A percentile compares a stretch with the other conserved stretches of the same genome.
Conservation (phyloP, 2,329 filamentous ascomycete genomes). For the Fusarium sp. region DNA sequence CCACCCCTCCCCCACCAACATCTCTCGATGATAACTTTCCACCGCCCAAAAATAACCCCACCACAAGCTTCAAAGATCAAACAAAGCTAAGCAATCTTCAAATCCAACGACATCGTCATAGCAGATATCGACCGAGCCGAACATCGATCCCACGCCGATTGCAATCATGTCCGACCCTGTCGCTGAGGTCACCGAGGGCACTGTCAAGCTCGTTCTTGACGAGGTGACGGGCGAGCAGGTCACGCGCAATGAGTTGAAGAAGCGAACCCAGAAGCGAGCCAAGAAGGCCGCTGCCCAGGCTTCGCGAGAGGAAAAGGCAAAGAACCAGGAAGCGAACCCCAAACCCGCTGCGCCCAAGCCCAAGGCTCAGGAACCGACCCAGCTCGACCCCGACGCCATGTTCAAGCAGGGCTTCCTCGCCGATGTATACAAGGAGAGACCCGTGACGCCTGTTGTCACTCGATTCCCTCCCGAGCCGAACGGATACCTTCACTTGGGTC, state of each 20-base stretch:
- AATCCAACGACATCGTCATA: constrained; percentile 10
- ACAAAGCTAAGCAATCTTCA: constrained; percentile 17
- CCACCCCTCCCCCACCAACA: constrained; percentile 48
- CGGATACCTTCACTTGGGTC: constrained; percentile 92
- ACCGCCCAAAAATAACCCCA: constrained; percentile 49
- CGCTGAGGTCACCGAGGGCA: constrained; percentile 49
- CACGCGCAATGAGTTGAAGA: constrained; percentile 75
- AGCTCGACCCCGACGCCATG: constrained; percentile 75
- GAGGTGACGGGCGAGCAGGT: constrained; percentile 77
- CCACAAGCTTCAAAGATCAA: constrained; percentile 42
- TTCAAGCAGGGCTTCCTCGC: constrained; percentile 85
- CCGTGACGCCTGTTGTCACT: constrained; percentile 74
- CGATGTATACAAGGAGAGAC: constrained; percentile 79
- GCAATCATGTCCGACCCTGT: constrained; percentile 47
- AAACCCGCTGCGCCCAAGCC: constrained; percentile 57
- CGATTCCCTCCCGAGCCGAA: constrained; percentile 92
- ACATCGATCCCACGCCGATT: constrained; percentile 11
- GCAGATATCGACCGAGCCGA: constrained; percentile 4
- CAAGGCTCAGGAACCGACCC: constrained; percentile 61
- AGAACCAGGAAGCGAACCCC: constrained; percentile 52
- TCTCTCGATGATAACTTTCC: constrained; percentile 43
- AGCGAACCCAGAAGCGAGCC: constrained; percentile 70
- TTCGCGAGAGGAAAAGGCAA: constrained; percentile 58
- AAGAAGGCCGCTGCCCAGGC: constrained; percentile 70
- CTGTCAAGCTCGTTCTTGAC: constrained; percentile 72